A percentile compares a stretch with the other conserved stretches of the same genome.
Evolutionary conservation across 371 early-diverging fungal genomes (phyloP).

Genomic region (Mucor mucedo): DNA sequence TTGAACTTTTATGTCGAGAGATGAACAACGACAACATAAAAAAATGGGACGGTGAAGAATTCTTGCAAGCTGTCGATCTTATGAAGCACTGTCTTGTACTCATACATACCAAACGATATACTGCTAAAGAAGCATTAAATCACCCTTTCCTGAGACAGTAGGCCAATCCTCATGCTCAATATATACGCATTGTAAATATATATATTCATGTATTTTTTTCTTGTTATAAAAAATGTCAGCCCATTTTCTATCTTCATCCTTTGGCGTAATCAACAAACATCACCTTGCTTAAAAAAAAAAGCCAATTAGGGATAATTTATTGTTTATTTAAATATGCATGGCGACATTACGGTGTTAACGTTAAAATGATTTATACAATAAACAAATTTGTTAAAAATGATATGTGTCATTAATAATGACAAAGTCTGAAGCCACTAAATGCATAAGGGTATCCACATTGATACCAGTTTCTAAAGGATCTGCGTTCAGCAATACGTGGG

Average conservation of each 20-base stretch:
- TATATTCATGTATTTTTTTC: background rate
- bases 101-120: constrained; percentile 53
- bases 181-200: background rate
- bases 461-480: constrained; percentile 88
- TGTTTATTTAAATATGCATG: background rate
- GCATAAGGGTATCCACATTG: constrained; percentile 86
- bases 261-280: background rate
- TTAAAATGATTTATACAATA: constrained; percentile 3
- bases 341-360: no score
- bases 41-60: constrained; percentile 34
- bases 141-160: constrained; percentile 50
- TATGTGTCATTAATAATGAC: constrained; percentile 17
- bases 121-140: constrained; percentile 64
- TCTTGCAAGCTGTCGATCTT: constrained; percentile 49
- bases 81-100: constrained; percentile 49
- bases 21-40: constrained; percentile 12
- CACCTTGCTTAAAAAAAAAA: background rate
- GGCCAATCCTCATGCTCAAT: background rate
- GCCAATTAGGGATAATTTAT: background rate
- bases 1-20: constrained; percentile 5
- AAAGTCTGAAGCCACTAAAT: constrained; percentile 74
- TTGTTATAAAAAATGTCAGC: background rate
- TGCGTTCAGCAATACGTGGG: constrained; percentile 73
- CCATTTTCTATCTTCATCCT: background rate
- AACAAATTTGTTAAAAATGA: background rate